Evolutionary conservation across 192 early-diverging fungal species (phyloP).

Genomic region (Glomus cerebriforme): DNA sequence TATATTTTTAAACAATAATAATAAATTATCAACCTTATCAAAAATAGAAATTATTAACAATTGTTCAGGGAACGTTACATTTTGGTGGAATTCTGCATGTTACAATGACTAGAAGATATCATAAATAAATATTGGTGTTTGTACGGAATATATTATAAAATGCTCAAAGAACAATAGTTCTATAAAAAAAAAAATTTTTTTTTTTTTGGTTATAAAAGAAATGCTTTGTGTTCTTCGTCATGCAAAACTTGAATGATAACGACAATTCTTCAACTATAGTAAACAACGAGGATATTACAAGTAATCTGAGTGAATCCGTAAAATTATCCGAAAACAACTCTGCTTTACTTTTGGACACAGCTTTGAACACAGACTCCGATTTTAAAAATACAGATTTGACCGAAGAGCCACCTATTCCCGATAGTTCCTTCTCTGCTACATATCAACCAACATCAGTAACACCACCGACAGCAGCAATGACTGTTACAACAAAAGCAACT

Average conservation of each 20-base stretch:
- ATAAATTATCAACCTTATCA: no score
- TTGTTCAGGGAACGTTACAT: no score
- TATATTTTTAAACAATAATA: no score
- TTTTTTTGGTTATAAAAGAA: background rate
- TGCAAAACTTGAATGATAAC: background rate
- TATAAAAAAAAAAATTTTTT: background rate
- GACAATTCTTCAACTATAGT: background rate
- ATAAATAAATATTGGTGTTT: no score
- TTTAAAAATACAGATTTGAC: background rate
- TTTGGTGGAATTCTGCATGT: no score
- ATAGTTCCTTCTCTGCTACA: background rate
- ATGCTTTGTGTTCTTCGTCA: background rate
- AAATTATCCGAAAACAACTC: background rate
- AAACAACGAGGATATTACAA: background rate
- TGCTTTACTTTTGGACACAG: background rate
- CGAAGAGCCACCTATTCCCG: background rate
- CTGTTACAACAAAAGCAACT: background rate
- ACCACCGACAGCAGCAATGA: background rate
- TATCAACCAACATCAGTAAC: background rate
- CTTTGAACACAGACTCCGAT: background rate
- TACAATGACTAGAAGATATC: no score
- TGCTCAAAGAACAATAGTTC: background rate
- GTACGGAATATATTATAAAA: background rate
- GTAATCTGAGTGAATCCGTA: background rate
- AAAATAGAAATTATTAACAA: no score